Evolutionary conservation across 208 protist genomes (phyloP).

Genomic region (Leptomonas seymouri): DNA sequence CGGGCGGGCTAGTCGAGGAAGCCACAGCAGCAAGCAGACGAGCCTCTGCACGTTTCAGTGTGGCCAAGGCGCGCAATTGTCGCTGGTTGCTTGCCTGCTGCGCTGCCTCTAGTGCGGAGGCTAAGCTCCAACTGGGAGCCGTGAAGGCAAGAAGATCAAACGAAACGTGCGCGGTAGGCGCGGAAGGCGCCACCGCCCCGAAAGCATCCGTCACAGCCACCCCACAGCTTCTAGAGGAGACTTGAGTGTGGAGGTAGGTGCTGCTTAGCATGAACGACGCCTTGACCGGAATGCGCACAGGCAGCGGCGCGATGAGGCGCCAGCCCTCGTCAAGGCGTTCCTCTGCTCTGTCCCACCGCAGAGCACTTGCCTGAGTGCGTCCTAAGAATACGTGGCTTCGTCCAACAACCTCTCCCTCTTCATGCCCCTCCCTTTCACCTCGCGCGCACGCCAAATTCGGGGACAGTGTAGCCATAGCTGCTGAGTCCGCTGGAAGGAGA

Average conservation of each 20-base stretch:
- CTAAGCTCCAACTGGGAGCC: constrained; percentile 26
- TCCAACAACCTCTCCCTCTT: constrained; percentile 12
- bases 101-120: constrained; percentile 15
- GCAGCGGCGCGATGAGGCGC: constrained; percentile 20
- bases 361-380: not conserved
- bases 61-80: constrained; percentile 5
- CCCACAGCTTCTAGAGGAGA: not conserved
- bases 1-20: not conserved
- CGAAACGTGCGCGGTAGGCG: not conserved
- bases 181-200: not conserved
- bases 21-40: constrained; percentile 1
- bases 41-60: constrained; percentile 13
- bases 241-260: not conserved
- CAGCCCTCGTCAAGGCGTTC: constrained; percentile 21
- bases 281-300: constrained; percentile 10
- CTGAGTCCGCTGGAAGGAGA: not conserved
- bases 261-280: not conserved
- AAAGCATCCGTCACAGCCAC: not conserved
- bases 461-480: not conserved
- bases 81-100: not conserved
- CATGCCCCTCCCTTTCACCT: not conserved
- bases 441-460: not conserved
- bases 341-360: constrained; percentile 18
- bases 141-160: constrained; percentile 21
- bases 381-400: not conserved